Evolutionary conservation across 352 stramenopile species (phyloP).

Genomic region (Chrysophaeum taylorii): DNA sequence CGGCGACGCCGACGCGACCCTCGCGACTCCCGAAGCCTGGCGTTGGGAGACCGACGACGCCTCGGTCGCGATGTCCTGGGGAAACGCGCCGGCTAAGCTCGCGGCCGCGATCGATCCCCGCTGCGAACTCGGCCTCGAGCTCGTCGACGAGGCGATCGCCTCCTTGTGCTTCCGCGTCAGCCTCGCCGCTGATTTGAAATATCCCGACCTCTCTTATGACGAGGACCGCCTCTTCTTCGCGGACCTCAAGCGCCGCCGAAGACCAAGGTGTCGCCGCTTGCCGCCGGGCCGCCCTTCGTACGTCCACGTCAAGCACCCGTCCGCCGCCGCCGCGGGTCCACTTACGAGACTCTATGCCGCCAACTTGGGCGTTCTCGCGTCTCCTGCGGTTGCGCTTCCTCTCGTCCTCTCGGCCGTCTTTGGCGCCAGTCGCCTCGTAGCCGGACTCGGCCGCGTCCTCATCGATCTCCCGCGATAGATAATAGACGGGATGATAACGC

Average conservation of each 20-base stretch:
- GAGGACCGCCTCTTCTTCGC: conserved; percentile 2
- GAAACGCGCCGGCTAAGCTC: neutral
- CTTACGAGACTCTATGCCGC: neutral
- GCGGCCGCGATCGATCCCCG: neutral
- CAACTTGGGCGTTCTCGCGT: neutral
- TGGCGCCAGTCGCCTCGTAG: too few species aligned
- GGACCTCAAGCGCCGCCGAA: neutral
- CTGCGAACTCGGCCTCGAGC: neutral
- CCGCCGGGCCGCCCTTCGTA: neutral
- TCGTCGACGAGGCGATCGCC: conserved; percentile 10
- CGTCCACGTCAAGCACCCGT: conserved; percentile 7
- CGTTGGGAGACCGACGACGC: neutral
- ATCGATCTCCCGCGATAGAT: too few species aligned
- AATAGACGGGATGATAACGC: too few species aligned
- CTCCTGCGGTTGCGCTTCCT: neutral
- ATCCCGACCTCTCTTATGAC: conserved; percentile 1
- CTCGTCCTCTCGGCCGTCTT: neutral
- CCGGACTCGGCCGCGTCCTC: too few species aligned
- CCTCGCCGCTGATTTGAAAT: neutral
- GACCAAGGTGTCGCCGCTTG: too few species aligned
- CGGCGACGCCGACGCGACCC: neutral
- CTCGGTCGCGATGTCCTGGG: neutral
- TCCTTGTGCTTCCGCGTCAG: neutral
- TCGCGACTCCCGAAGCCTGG: neutral
- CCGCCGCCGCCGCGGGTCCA: neutral